Conservation (phyloP, 1,139 yeast species). For the Arxiozyma slooffiae region DNA sequence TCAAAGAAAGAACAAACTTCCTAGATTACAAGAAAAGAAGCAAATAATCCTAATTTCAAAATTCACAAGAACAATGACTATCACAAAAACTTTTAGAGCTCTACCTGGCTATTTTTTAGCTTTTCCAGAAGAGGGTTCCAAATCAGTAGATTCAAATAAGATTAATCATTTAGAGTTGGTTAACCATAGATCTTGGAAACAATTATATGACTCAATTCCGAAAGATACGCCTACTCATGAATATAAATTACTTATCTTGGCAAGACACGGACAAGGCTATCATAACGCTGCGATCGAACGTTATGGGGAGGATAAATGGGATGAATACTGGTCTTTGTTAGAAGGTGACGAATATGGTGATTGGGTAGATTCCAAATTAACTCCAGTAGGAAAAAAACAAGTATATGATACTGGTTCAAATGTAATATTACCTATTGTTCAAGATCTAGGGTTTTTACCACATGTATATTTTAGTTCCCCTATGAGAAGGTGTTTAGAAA, state of each 20-base stretch:
- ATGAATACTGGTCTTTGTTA: slow-evolving; percentile 46
- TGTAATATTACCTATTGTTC: slow-evolving; percentile 39
- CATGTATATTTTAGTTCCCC: slow-evolving; percentile 52
- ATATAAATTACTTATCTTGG: slow-evolving; percentile 49
- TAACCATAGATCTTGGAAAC: slow-evolving; percentile 37
- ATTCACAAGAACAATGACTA: slow-evolving; percentile 1
- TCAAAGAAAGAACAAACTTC: no score
- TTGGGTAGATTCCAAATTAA: slow-evolving; percentile 34
- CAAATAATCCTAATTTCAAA: no score
- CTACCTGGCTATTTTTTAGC: slow-evolving; percentile 23
- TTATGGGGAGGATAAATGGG: slow-evolving; percentile 53
- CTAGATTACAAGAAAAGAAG: not conserved
- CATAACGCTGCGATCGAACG: slow-evolving; percentile 54
- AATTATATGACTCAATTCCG: slow-evolving; percentile 27
- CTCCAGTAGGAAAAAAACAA: slow-evolving; percentile 49
- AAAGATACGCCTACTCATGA: slow-evolving; percentile 12
- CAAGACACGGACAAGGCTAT: slow-evolving; percentile 73
- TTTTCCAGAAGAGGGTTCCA: slow-evolving; percentile 7
- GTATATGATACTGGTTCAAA: slow-evolving; percentile 36
- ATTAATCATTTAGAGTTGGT: slow-evolving; percentile 39
- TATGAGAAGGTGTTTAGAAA: slow-evolving; percentile 50
- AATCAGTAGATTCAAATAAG: slow-evolving; percentile 14
- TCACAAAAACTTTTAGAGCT: slow-evolving; percentile 12
- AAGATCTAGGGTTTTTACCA: slow-evolving; percentile 42
- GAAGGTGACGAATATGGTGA: slow-evolving; percentile 28